Base-by-base conservation (phyloP, 495 filamentous ascomycete species). In the Pseudevernia furfuracea region DNA sequence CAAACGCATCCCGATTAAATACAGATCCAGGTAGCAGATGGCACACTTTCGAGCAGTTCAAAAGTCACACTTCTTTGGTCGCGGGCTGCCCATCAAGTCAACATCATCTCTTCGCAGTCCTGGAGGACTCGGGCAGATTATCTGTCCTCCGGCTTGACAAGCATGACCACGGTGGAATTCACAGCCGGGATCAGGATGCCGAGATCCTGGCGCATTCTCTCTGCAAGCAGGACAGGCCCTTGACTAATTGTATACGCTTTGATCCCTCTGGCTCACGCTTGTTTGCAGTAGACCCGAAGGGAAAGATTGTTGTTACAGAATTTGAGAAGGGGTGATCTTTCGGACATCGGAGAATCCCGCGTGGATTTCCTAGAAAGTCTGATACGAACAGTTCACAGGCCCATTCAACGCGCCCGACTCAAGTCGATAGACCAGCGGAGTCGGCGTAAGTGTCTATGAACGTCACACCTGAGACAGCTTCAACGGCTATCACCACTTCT, bases 211-310 rank as follows among this genome's bases (percentile, higher is more conserved):
- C 38, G 10, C 14, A 21, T 10, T 60, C 58, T 36, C 55, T 63
- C 1, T 56, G 36, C 46, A 25, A 49, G 14, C 44, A 53, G 30
- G 52, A 58, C 21, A 55, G 48, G 19, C 57, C 64, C 1, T 44
- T 32, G 28, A 53, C 43, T 15, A 38, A 48, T 30, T 44, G 52
- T 17, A n/a, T 70, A 15, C 30, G 59, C 19, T 70, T 70, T 58
- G 60, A 68, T 17, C 63, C 63, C 1, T 43, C 56, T 15, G 66
- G 66, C 34, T 59, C 30, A 19, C 60, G 36, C 2, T 34, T 70
- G 28, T 64, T 63, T 58, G 69, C 66, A 39, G 38, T 67, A 12
- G 66, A 68, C 59, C 36, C 25, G 2, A 56, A 49, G 19, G 68
- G 68, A n/a, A 67, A 66, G 48, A 43, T 67, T 36, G 19, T 67